phyloP scores from a whole-genome alignment of 805 yeast genomes.

The Lipomyces kockii region DNA sequence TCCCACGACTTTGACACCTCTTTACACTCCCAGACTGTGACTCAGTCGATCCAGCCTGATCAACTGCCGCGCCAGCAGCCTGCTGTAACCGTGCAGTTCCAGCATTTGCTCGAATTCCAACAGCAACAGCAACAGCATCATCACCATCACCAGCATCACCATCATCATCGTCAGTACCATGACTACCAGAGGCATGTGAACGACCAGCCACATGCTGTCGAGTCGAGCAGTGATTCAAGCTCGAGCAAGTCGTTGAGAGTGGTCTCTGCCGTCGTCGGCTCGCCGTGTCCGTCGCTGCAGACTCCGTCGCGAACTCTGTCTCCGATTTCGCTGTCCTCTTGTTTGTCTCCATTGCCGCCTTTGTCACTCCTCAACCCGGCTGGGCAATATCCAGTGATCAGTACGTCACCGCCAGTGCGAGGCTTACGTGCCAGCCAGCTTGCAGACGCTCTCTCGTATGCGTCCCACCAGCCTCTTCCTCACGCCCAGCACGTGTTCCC shows the following conservation, averaged over 20 bases:
- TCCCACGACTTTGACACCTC: constrained; percentile 7
- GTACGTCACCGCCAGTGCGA: constrained; percentile 28
- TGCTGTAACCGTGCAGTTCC: not conserved
- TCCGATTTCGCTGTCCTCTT: constrained; percentile 19
- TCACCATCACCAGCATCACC: not conserved
- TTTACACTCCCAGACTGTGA: not conserved
- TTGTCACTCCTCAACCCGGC: constrained; percentile 30
- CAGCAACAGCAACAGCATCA: constrained; percentile 3
- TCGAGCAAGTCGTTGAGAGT: not conserved
- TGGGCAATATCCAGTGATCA: constrained; percentile 16
- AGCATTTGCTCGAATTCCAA: constrained; percentile 11
- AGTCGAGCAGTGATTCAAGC: not conserved
- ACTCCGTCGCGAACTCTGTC: constrained; percentile 17
- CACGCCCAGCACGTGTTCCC: constrained; percentile 76
- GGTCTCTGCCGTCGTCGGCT: not conserved
- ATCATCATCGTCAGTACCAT: constrained; percentile 1
- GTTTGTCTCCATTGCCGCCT: not conserved
- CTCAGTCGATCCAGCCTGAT: not conserved
- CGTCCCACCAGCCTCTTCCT: constrained; percentile 54
- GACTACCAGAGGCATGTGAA: not conserved
- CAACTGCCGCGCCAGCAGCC: constrained; percentile 10
- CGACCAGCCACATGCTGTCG: not conserved
- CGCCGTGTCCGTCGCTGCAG: not conserved
- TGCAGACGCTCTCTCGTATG: constrained; percentile 39
- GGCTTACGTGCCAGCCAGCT: constrained; percentile 30